Percentiles rank a stretch among this genome's conserved stretches.
Conservation (phyloP, 2,329 filamentous ascomycete species). For the Penicillium sp. region DNA sequence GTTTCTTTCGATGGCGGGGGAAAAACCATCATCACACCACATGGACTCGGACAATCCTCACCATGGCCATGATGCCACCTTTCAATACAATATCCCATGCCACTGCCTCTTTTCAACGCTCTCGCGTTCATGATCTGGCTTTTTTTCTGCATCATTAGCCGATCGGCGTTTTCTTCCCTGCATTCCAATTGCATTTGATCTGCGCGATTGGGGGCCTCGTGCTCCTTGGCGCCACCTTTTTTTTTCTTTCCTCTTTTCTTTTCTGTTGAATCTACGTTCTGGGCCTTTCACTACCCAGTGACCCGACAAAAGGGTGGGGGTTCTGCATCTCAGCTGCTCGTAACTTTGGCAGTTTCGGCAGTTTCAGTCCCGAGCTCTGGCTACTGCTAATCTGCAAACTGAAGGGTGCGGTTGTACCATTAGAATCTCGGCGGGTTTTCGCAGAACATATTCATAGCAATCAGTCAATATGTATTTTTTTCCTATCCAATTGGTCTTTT, state of each 20-base stretch:
- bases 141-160: conserved; percentile 19
- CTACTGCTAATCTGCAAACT: conserved; percentile 7
- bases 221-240: background rate
- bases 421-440: conserved; percentile 9
- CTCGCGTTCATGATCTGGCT: conserved; percentile 8
- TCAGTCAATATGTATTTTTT: conserved; percentile 10
- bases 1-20: conserved; percentile 1
- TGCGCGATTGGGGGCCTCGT: background rate
- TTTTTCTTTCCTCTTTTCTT: background rate
- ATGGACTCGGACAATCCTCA: conserved; percentile 4
- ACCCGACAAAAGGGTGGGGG: conserved; percentile 4
- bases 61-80: conserved; percentile 3
- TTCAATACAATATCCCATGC: conserved; percentile 13
- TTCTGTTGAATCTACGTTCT: conserved; percentile 1
- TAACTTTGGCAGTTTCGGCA: conserved; percentile 11
- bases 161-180: conserved; percentile 14
- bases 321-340: conserved; percentile 10
- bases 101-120: conserved; percentile 3
- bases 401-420: conserved; percentile 12
- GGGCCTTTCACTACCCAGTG: conserved; percentile 4
- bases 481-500: background rate
- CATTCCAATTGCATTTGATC: conserved; percentile 11
- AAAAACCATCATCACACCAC: conserved; percentile 5
- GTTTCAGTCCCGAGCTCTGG: background rate
- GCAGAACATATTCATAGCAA: conserved; percentile 16